Base-by-base conservation (phyloP, 768 basidiomycete genomes). In the Leccinum subgranulosum region DNA sequence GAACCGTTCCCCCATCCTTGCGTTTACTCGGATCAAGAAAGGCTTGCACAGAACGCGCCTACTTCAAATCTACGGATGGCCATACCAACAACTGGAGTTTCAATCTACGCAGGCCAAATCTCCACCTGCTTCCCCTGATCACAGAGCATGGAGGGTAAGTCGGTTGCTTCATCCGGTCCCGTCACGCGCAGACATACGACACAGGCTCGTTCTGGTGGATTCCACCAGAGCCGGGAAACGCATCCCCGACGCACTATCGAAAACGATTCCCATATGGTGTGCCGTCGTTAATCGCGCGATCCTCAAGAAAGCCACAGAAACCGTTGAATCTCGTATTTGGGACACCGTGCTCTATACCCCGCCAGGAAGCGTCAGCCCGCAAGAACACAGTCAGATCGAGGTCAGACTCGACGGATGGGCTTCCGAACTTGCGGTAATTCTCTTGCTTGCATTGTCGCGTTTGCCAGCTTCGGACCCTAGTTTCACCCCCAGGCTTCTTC, bases 251-350 rank as follows among this genome's bases (percentile, higher is more conserved):
- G 93, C 95, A 0, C 78, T 98, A 2, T 90, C 90, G 2, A 98
- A 96, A 60, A 96, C 94, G 0, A 80, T 98, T 1, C 95, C 95
- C 0, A 89, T 95, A 51, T 98, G 96, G 96, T 96, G 95, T 69
- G 78, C 90, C 9, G 90, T 94, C 5, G 77, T 96, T 60, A 98
- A 96, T 66, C 78, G 84, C 51, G 87, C 83, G 28, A 70, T 83
- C 33, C 60, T 69, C 57, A 63, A 54, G 19, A 60, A 31, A 9
- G 25, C 51, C n/a, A 17, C 57, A 7, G 41, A 56, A 17, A 21
- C 33, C 3, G 34, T 25, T 9, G 41, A 59, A 2, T 52, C 64
- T 9, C 55, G 61, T 6, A n/a, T 15, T 12, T 90, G 87, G 88
- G 81, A 88, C 61, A 71, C 66, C 0, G 64, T 70, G 3, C 74